Percentiles rank a stretch among this genome's conserved stretches.
These are phyloP conservation scores for Talaromyces wortmannii DNA, from an alignment of 495 filamentous ascomycete species.

Conservation along the genomic window DNA sequence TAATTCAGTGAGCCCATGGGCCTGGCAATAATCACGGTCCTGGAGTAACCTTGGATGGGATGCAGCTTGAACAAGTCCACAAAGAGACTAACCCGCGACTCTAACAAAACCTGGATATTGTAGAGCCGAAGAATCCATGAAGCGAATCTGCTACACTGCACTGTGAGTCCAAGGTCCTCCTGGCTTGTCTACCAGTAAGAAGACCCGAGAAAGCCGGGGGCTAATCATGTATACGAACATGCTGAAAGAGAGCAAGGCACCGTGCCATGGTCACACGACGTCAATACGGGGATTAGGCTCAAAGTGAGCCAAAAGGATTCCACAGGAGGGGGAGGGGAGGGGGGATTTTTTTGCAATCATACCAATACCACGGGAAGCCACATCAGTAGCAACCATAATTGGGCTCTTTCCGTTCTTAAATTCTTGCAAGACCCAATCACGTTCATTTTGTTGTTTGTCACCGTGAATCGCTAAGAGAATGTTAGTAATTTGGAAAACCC, in stretches of 20 bases:
- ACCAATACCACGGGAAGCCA: constrained; percentile 97
- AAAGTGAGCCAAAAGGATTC: constrained; percentile 19
- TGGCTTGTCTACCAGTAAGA: constrained; percentile 61
- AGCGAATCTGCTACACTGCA: constrained; percentile 66
- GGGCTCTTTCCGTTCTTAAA: constrained; percentile 95
- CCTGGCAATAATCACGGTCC: constrained; percentile 64
- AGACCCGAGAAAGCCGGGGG: constrained; percentile 74
- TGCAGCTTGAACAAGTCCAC: constrained; percentile 65
- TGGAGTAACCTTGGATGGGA: constrained; percentile 56
- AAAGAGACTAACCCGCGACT: constrained; percentile 63
- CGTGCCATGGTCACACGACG: constrained; percentile 65
- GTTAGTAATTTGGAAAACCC: constrained; percentile 33
- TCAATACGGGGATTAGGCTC: constrained; percentile 33
- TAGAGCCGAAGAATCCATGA: constrained; percentile 66
- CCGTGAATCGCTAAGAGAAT: constrained; percentile 76
- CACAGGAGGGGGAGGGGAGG: constrained; percentile 29
- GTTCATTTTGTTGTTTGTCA: constrained; percentile 98
- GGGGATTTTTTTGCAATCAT: constrained; percentile 66
- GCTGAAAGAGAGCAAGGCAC: constrained; percentile 87
- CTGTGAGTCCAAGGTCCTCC: constrained; percentile 80
- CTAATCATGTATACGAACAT: constrained; percentile 74
- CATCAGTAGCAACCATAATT: constrained; percentile 91
- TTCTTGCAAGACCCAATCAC: constrained; percentile 98
- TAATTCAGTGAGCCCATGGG: constrained; percentile 29
- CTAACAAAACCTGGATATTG: constrained; percentile 45